phyloP scores from a whole-genome alignment of 2,329 filamentous ascomycete species.

The Eutypa lata region DNA sequence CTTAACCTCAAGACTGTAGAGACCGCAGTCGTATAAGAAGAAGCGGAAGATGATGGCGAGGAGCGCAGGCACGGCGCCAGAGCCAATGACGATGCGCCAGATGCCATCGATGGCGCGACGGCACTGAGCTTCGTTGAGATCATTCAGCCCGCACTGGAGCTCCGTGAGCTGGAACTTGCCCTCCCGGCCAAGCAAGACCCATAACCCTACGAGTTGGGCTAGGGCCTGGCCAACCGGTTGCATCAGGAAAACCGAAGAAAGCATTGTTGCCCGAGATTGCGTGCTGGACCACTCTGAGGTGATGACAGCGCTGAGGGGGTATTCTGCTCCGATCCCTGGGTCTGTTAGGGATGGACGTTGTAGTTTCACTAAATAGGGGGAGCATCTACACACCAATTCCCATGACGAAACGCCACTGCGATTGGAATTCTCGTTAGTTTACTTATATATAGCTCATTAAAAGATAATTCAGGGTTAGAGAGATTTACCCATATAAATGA shows the following conservation, averaged over 20 bases:
- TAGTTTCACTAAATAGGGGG: neutral
- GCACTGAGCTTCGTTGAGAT: constrained; percentile 41
- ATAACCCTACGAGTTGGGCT: constrained; percentile 59
- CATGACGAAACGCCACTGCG: constrained; percentile 26
- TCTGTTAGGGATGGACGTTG: too few species aligned
- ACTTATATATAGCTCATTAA: too few species aligned
- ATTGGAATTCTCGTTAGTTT: neutral
- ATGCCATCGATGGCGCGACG: constrained; percentile 53
- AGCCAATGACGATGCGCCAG: constrained; percentile 66
- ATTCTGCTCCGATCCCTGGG: constrained; percentile 37
- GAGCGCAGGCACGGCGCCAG: constrained; percentile 61
- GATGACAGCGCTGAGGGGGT: constrained; percentile 65
- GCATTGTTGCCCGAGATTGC: constrained; percentile 63
- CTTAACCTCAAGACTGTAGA: constrained; percentile 64
- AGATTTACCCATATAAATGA: constrained; percentile 45
- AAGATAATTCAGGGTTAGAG: too few species aligned
- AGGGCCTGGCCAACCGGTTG: constrained; percentile 66
- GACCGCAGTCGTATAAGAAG: constrained; percentile 63
- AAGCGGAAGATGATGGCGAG: constrained; percentile 65
- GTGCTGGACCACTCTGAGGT: constrained; percentile 64
- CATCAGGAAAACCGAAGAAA: constrained; percentile 67
- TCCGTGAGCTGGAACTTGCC: constrained; percentile 37
- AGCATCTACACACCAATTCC: constrained; percentile 12
- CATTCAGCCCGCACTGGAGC: constrained; percentile 47
- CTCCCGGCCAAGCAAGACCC: constrained; percentile 43